Evolutionary conservation across 2,329 filamentous ascomycete genomes (phyloP), one percentile per base, ranked within the genome.

Genomic region (Aspergillus flavus): DNA sequence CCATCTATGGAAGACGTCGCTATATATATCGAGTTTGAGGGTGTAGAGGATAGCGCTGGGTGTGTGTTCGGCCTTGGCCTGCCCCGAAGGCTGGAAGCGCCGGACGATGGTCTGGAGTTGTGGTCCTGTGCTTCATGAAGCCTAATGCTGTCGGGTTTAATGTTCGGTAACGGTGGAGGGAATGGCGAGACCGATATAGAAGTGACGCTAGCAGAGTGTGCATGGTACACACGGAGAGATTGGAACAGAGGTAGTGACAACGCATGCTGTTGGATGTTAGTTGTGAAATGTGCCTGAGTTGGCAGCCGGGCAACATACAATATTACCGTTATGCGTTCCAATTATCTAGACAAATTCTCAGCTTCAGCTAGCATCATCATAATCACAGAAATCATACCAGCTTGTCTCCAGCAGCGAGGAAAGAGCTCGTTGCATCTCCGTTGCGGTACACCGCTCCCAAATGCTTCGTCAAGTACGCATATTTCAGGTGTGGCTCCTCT

Each of bases 291-390:
- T 28, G 28, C 48, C 60, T 41, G 57, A 54, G 28, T 39, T 50
- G 16, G 46, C 53, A 57, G 48, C 34, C 45, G 41, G 36, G 21
- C 57, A 55, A 81, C 90, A 83, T 84, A 96, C 93, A 72, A 98
- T 94, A 73, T 95, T 97, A 72, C 95, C 95, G 80, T 96, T 97
- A 78, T 99, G 94, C 36, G 95, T 97, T 68, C 94, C 95, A 70
- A 96, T 84, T 66, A 97, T 90, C 91, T 94, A 79, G 56, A 68
- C 63, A 68, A 72, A 64, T 64, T 68, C 70, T 79, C 69, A 81
- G 79, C 61, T 70, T 68, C n/a, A 77, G 39, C 60, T 60, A 43
- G 43, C 30, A 36, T 28, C 34, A 58, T 21, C 45, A 57, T 57
- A 57, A 19, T 57, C 53, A 57, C 39, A 41, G 46, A 61, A 55